Evolutionary conservation across 169 alveolate species (phyloP).

Genomic region (Cryptosporidium ubiquitum): DNA sequence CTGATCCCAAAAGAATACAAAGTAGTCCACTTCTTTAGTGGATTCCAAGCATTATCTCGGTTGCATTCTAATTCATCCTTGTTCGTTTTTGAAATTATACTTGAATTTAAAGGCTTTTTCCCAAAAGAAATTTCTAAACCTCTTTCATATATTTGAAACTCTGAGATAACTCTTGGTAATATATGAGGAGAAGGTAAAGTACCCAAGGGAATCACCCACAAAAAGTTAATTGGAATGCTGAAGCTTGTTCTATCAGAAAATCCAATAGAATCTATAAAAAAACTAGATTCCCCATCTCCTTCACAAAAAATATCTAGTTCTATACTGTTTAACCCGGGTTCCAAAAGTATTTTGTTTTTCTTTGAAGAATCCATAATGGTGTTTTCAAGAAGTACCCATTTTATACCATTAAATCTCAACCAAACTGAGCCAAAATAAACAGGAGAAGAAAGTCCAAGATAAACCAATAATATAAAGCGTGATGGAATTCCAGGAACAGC

Average conservation of each 20-base stretch:
- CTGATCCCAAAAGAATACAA: slow-evolving; percentile 1
- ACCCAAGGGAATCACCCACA: slow-evolving; percentile 67
- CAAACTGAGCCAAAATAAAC: slow-evolving; percentile 20
- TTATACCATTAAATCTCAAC: slow-evolving; percentile 31
- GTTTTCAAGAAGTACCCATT: slow-evolving; percentile 52
- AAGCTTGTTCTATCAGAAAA: slow-evolving; percentile 6
- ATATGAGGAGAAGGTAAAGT: slow-evolving; percentile 73
- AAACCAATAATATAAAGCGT: background rate
- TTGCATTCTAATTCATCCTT: slow-evolving; percentile 36
- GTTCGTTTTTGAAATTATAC: background rate
- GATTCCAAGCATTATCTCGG: slow-evolving; percentile 54
- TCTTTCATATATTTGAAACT: slow-evolving; percentile 31
- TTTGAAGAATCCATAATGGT: background rate
- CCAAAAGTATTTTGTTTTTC: slow-evolving; percentile 6
- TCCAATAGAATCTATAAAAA: slow-evolving; percentile 45
- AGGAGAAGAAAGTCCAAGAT: slow-evolving; percentile 24
- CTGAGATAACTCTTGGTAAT: slow-evolving; percentile 19
- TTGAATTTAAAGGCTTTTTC: background rate
- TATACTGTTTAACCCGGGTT: slow-evolving; percentile 49
- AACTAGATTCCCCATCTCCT: background rate
- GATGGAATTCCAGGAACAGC: slow-evolving; percentile 30
- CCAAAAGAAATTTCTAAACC: background rate
- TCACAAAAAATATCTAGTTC: slow-evolving; percentile 30
- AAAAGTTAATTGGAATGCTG: slow-evolving; percentile 44
- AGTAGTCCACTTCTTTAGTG: slow-evolving; percentile 66